Percentiles rank a stretch among this genome's conserved stretches.
These are phyloP conservation scores for Barnettozyma wickerhamii DNA, from an alignment of 805 yeast species.

Conservation along the genomic window DNA sequence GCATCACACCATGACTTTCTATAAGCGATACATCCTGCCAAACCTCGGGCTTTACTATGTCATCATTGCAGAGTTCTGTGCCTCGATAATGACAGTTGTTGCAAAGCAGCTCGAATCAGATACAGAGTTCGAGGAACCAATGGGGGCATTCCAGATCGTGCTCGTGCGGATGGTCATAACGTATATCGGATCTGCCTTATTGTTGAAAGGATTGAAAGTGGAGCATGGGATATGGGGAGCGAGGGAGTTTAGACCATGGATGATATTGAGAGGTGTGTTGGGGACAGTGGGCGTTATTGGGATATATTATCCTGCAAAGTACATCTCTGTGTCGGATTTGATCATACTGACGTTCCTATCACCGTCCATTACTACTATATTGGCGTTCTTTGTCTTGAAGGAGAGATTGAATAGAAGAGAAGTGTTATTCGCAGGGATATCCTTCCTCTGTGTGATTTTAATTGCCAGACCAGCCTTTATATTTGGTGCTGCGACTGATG, in stretches of 20 bases:
- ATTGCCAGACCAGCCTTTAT: constrained; percentile 75
- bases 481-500: constrained; percentile 38
- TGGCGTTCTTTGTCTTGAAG: constrained; percentile 58
- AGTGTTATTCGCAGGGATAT: constrained; percentile 55
- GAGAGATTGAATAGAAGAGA: constrained; percentile 62
- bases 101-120: constrained; percentile 68
- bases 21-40: not conserved
- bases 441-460: constrained; percentile 66
- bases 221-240: constrained; percentile 69
- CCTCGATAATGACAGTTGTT: constrained; percentile 64
- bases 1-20: not conserved
- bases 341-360: constrained; percentile 67
- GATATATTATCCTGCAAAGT: constrained; percentile 63
- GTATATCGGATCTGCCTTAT: constrained; percentile 46
- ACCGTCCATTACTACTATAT: constrained; percentile 65
- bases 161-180: constrained; percentile 72
- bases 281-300: constrained; percentile 79
- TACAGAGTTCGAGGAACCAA: constrained; percentile 44
- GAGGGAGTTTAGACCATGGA: constrained; percentile 41
- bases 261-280: constrained; percentile 56
- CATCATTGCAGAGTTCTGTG: constrained; percentile 57
- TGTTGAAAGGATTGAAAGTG: constrained; percentile 48
- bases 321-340: constrained; percentile 69
- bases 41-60: constrained; percentile 19
- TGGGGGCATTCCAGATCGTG: constrained; percentile 71